Conservation (phyloP, 306 rosid genomes). For the Urtica urens region DNA sequence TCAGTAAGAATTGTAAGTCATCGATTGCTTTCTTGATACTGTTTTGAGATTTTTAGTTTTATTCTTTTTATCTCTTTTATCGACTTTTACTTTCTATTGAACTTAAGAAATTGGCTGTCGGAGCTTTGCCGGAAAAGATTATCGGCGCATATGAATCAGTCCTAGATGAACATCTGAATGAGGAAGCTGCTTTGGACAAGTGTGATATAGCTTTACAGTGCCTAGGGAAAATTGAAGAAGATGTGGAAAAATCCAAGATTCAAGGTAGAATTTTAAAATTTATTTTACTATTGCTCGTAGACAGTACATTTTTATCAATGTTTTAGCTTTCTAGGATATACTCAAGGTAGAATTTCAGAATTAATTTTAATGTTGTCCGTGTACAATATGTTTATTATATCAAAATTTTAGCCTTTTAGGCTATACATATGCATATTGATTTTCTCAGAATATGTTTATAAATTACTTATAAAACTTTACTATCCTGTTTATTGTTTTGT, state of each 20-base stretch:
- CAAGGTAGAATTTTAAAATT: too few relatives aligned
- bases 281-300: too few relatives aligned
- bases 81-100: conserved; percentile 15
- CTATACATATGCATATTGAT: neutral
- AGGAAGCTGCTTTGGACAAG: conserved; percentile 59
- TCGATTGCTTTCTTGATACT: conserved; percentile 4
- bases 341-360: too few relatives aligned
- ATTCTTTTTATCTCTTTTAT: too few relatives aligned
- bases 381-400: too few relatives aligned
- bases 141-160: conserved; percentile 75
- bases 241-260: conserved; percentile 39
- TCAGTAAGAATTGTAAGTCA: conserved; percentile 80
- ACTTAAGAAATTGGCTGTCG: conserved; percentile 78
- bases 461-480: too few relatives aligned
- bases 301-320: too few relatives aligned
- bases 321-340: too few relatives aligned
- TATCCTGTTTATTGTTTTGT: neutral
- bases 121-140: conserved; percentile 77
- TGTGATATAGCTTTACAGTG: conserved; percentile 37
- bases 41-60: too few relatives aligned
- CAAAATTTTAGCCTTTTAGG: neutral
- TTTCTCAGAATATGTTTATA: neutral
- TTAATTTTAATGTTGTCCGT: too few relatives aligned
- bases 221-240: conserved; percentile 50
- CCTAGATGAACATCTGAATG: conserved; percentile 59